Base-by-base conservation (phyloP, 23 red algal genomes). In the Chondrus crispus region DNA sequence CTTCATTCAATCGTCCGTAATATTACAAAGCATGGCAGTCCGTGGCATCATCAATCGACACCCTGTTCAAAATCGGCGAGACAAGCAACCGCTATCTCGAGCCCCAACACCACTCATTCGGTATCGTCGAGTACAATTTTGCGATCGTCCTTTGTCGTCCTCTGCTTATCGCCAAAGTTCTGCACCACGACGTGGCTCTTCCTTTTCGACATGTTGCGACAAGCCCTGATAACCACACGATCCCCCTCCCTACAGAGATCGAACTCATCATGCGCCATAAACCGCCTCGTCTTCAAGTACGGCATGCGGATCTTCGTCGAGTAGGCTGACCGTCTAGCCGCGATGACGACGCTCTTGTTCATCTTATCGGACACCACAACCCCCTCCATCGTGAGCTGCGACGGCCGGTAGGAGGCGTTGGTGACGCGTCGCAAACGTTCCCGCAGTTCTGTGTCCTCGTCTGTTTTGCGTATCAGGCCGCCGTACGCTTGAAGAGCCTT, bases 231-330 rank as follows among this genome's bases (percentile, higher is more conserved):
- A 47, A 93, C 62, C 14, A 98, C 96, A 42, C 46, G 48, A 86
- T 98, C 96, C 4, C 96, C 96, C 52, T 95, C 92, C 62, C 87
- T 82, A 89, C 93, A 95, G 26, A 89, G 32, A 45, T 95, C 78
- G 12, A 79, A 55, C 47, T 95, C 96, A 62, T 98, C 96, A 55
- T 98, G 96, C 2, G 96, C 96, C 93, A 95, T 95, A 76, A 95
- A 95, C 46, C 89, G 70, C 20, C 90, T 82, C 28, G 91, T 95
- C 52, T 82, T 80, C 33, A 51, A n/a, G 58, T 81, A 91, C 49
- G 32, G 50, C 90, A 66, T 90, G 48, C 88, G 54, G 44, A 98
- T 35, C 43, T 88, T 93, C 37, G 35, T 29, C 16, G 72, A 81
- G 51, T 62, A 95, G 36, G 44, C 62, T 10, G 29, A 30, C 3